Conservation (phyloP, 225 moss, liverwort and hornwort species). For the Straminergon stramineum region DNA sequence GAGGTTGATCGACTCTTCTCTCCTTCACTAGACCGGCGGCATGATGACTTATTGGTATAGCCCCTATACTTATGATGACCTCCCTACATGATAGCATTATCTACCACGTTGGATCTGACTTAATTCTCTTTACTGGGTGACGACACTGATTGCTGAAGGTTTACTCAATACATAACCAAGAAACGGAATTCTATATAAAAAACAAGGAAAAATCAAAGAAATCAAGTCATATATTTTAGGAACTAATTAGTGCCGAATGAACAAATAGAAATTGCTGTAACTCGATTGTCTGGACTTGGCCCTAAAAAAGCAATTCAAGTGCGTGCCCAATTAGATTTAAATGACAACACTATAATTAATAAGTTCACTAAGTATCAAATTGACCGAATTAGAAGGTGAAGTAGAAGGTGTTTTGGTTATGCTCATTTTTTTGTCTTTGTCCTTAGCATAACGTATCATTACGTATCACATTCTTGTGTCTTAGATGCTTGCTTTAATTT, state of each 20-base stretch:
- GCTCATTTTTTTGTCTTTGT: not conserved
- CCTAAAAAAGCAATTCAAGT: not conserved
- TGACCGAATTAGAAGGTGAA: not conserved
- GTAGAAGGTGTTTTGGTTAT: not conserved
- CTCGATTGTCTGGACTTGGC: not conserved
- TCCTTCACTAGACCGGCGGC: constrained; percentile 53
- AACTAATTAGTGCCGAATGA: not conserved
- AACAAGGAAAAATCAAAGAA: not conserved
- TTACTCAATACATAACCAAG: not conserved
- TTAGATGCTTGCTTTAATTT: not conserved
- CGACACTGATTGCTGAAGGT: not conserved
- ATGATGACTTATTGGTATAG: constrained; percentile 71
- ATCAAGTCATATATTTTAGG: not conserved
- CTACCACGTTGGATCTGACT: not conserved
- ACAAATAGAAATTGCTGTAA: not conserved
- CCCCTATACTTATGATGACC: not conserved
- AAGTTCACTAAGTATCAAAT: too few species aligned
- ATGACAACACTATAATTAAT: not conserved
- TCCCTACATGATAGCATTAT: not conserved
- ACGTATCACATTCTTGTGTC: not conserved
- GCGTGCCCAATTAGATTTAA: not conserved
- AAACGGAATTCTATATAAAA: not conserved
- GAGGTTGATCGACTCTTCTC: constrained; percentile 81
- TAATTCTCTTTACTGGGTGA: not conserved
- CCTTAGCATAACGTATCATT: not conserved